These are phyloP conservation scores for sorghum (Sorghum bicolor) DNA, from an alignment of 176 grass and related monocot genomes.

Conservation along the genomic window DNA sequence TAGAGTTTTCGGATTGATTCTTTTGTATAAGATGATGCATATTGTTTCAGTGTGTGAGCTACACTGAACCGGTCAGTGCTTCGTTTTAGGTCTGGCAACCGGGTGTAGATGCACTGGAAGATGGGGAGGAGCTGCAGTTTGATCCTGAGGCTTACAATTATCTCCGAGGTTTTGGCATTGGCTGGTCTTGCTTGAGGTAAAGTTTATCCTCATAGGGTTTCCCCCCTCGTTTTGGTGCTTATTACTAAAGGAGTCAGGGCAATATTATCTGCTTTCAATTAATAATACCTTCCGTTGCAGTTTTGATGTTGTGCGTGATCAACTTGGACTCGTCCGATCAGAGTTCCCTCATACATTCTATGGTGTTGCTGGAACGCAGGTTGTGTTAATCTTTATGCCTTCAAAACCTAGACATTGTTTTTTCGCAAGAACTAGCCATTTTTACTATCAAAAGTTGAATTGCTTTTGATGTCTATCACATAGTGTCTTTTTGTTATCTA, in stretches of 20 bases:
- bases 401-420: neutral
- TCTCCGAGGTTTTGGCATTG: neutral
- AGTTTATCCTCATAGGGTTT: neutral
- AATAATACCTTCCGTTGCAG: constrained; percentile 32
- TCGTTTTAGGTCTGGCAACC: constrained; percentile 78
- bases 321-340: constrained; percentile 67
- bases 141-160: constrained; percentile 65
- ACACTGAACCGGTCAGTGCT: neutral
- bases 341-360: constrained; percentile 91
- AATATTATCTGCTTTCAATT: neutral
- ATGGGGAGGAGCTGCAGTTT: constrained; percentile 90
- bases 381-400: constrained; percentile 10
- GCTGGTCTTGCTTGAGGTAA: constrained; percentile 11
- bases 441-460: neutral
- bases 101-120: constrained; percentile 73
- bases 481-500: neutral
- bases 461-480: neutral
- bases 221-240: neutral
- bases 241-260: neutral
- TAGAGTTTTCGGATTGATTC: neutral
- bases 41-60: too few relatives aligned
- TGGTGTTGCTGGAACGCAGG: constrained; percentile 84
- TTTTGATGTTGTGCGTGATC: constrained; percentile 82
- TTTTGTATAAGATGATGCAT: neutral
- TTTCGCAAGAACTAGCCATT: neutral